These are phyloP conservation scores for Collybiopsis luxurians DNA, from an alignment of 768 basidiomycete species.

Conservation along the genomic window DNA sequence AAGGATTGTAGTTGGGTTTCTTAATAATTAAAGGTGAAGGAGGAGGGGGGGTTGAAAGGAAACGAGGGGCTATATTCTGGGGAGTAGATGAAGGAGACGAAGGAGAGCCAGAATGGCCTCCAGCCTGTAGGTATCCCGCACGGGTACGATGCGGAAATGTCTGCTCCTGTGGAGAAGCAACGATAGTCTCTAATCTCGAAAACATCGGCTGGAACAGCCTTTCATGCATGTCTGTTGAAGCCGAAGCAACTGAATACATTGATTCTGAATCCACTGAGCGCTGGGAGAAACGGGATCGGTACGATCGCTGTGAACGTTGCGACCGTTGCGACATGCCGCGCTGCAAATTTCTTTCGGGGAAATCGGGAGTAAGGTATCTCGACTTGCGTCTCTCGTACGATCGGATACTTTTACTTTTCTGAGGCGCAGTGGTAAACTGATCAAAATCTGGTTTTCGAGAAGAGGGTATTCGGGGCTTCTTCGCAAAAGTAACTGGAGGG, in stretches of 20 bases:
- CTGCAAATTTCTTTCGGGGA: background rate
- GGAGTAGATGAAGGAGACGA: background rate
- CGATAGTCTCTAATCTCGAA: slow-evolving; percentile 16
- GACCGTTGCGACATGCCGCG: background rate
- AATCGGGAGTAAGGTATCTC: background rate
- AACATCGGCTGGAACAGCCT: slow-evolving; percentile 15
- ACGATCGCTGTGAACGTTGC: background rate
- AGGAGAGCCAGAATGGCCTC: background rate
- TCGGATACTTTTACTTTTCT: background rate
- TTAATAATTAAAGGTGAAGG: background rate
- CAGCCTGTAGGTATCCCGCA: no score
- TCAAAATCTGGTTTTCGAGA: background rate
- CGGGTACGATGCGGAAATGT: background rate
- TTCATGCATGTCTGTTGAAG: slow-evolving; percentile 20
- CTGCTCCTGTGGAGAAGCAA: slow-evolving; percentile 12
- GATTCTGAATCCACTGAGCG: slow-evolving; percentile 19
- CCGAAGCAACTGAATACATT: slow-evolving; percentile 23
- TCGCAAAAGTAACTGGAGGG: background rate
- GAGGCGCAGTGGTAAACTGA: background rate
- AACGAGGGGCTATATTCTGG: background rate
- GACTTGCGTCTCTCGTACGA: background rate
- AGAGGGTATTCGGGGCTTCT: background rate
- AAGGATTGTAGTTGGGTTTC: background rate
- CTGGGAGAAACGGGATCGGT: background rate
- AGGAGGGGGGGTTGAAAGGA: background rate